Evolutionary conservation across 345 rosid genomes (phyloP), one percentile per base, ranked within the genome.

Genomic region (Barbarea vulgaris): DNA sequence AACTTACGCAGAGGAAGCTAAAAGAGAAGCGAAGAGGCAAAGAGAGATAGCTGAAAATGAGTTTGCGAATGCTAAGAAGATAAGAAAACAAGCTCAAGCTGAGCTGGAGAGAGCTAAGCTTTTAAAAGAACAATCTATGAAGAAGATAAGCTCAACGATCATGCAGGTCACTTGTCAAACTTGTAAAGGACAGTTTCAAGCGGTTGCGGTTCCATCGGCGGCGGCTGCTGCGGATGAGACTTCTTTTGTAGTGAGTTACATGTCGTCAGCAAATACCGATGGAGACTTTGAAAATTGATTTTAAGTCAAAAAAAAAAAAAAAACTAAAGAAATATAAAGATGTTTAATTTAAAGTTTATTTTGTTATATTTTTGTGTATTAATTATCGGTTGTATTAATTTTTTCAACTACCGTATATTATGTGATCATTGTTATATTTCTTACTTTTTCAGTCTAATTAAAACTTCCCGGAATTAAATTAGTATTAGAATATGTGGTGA

Each of bases 181-280:
- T 65, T 91, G 97, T 78, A 89, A 89, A 82, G 86, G 80, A 15
- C 90, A 83, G 25, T 89, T 91, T 71, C 87, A 83, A 71, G 80
- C 83, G 10, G 64, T 85, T 5, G 70, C 82, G 2, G 66, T 66
- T 21, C 74, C 81, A 5, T n/a, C n/a, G n/a, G 74, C 57, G 5
- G 72, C 58, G 22, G 75, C 58, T 33, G 44, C 76, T 28, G 87
- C 88, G 4, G 94, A 91, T 9, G 97, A 91, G 76, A 88, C 89
- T 21, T 89, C 94, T 11, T 82, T 91, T 36, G 93, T 81, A 19
- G 79, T 85, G 77, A 91, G 97, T 84, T 91, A 89, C 80, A 81
- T 91, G 88, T 91, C 97, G 14, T 89, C 92, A 9, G 92, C 88
- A 12, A 87, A 89, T 41, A 91, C 94, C 1, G 94, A 88, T 68